Evolutionary conservation across 495 filamentous ascomycete species (phyloP), one percentile per base, ranked within the genome.

Genomic region (Schizothecium vesticola): DNA sequence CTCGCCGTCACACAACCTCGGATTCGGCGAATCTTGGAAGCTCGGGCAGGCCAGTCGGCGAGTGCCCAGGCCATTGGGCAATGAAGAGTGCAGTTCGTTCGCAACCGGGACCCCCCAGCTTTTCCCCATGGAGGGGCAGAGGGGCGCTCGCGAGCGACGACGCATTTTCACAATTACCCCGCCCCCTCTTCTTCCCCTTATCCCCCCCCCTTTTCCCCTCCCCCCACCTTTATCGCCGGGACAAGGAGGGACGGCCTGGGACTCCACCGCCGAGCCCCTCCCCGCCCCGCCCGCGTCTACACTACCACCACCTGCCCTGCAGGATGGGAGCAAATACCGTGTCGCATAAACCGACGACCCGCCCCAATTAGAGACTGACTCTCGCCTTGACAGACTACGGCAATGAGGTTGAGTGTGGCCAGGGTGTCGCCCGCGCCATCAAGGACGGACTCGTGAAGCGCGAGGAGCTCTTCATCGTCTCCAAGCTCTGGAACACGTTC

Each of bases 401-500:
- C 75, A 96, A 96, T 79, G 93, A 96, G 82, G 86, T 86, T 67
- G 91, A 94, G 80, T 89, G 86, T 71, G 93, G 93, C 68, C 82
- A 95, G 74, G 93, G 93, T 68, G 86, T 97, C n/a, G 87, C 87
- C 63, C 91, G 91, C 73, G 93, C 93, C 71, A 93, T 97, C 80
- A 85, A 89, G 69, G 92, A 97, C 13, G 92, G 92, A 51, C 76
- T 96, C 61, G 92, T 95, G 73, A 94, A 89, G 82, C 90, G 93
- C 67, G 85, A 88, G 77, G 92, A 97, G 33, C 90, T 96, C 79
- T 97, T 97, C 86, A 86, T 97, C 76, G 91, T 92, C 65, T 92
- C 90, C 74, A 97, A 97, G 83, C 88, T 97, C 63, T 97, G 93
- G 93, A 94, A 94, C 83, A 88, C 86, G 75, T 95, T 92, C 86